A percentile compares a stretch with the other conserved stretches of the same genome.
These are phyloP conservation scores for Neurospora sublineolata DNA, from an alignment of 495 filamentous ascomycete species.

Conservation along the genomic window DNA sequence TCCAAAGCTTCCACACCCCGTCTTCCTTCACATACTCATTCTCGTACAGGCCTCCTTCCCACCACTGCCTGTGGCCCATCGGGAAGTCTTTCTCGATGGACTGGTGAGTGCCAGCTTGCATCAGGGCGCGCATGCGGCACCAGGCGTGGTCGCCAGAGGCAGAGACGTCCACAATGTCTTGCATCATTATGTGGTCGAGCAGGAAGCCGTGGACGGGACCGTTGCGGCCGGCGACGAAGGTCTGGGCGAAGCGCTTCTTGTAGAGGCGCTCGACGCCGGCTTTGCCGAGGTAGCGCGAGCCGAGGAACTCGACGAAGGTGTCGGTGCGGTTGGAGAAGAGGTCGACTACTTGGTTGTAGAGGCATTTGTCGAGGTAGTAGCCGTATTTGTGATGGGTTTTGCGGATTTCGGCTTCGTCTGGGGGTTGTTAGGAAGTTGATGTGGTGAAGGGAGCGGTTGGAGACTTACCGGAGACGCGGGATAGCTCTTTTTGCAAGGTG, in stretches of 20 bases:
- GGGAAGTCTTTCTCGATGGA: slow-evolving; percentile 36
- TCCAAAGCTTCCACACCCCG: slow-evolving; percentile 44
- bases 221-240: slow-evolving; percentile 41
- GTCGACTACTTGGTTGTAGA: slow-evolving; percentile 43
- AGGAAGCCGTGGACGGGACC: slow-evolving; percentile 44
- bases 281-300: slow-evolving; percentile 40
- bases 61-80: slow-evolving; percentile 41
- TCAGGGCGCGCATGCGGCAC: slow-evolving; percentile 44
- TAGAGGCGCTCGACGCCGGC: slow-evolving; percentile 43
- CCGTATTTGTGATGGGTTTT: slow-evolving; percentile 47
- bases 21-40: slow-evolving; percentile 45
- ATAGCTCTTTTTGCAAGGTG: slow-evolving; percentile 25
- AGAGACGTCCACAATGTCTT: slow-evolving; percentile 41
- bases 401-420: slow-evolving; percentile 39
- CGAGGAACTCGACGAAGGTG: slow-evolving; percentile 45
- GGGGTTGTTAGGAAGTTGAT: background rate
- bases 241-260: slow-evolving; percentile 37
- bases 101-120: slow-evolving; percentile 43
- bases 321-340: slow-evolving; percentile 42
- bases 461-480: slow-evolving; percentile 21
- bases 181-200: slow-evolving; percentile 46
- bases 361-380: slow-evolving; percentile 48
- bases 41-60: slow-evolving; percentile 47
- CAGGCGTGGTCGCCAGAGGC: slow-evolving; percentile 35
- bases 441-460: background rate